Evolutionary conservation across 164 flowering plant genomes (phyloP), one percentile per base, ranked within the genome.

Genomic region (Chimonanthus salicifolius): DNA sequence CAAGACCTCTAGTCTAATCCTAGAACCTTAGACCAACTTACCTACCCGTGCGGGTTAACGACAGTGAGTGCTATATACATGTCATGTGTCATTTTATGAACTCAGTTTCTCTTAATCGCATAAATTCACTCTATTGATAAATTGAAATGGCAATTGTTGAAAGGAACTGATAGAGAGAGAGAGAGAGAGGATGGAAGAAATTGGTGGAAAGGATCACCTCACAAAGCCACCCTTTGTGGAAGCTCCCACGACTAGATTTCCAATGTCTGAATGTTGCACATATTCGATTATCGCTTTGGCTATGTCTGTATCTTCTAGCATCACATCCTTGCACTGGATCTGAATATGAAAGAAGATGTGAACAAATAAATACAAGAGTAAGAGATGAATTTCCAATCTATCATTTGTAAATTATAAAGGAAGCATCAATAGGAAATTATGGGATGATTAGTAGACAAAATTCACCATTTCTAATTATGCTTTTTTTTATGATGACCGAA

Each of bases 271-370:
- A 71, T 84, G 71, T 60, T 89, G 71, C 63, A 76, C 85, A 71
- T 83, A 91, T 72, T 89, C 97, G n/a, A 86, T 81, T 20, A 91
- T 15, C 16, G 94, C 90, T 78, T 82, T 89, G 3, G 81, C 83
- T 21, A 88, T 49, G 70, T 91, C 94, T 0, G 51, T 15, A 67
- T 84, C 91, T 69, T 89, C 90, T 0, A 89, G 81, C 70, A 85
- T 33, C 63, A 89, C 74, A 75, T 91, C 97, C 9, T 80, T 71
- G 80, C 91, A 86, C 0, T 83, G 81, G 74, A 91, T 83, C 97
- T 91, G 62, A 47, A 62, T 6, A 54, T 54, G 13, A 33, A 2
- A 51, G 13, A 51, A 33, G 3, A 2, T 8, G 21, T 7, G 33
- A 44, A 70, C 43, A 70, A 70, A 33, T 49, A 49, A 69, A 49